Evolutionary conservation across 805 yeast species (phyloP).

Genomic region (Lipomyces spencermartinsiae): DNA sequence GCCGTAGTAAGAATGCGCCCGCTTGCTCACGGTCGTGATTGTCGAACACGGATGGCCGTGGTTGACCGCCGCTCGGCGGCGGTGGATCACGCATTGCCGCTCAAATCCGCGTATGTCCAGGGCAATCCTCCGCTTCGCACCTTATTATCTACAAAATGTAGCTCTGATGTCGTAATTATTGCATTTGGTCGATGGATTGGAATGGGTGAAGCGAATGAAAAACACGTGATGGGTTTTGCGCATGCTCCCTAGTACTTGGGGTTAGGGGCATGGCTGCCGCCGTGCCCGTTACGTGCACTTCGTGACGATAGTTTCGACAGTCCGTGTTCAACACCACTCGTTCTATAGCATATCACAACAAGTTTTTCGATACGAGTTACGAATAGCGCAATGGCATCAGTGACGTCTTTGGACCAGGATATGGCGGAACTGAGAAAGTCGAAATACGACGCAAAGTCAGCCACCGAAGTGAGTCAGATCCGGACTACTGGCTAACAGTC

Average conservation of each 20-base stretch:
- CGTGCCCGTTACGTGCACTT: neutral
- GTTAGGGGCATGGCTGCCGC: neutral
- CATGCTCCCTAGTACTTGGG: neutral
- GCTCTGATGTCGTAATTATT: neutral
- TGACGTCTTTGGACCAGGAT: constrained; percentile 70
- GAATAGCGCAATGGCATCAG: constrained; percentile 46
- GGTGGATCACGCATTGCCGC: constrained; percentile 2
- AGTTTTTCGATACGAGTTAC: neutral
- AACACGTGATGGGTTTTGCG: neutral
- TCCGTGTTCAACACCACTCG: too few relatives aligned
- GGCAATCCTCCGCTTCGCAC: neutral
- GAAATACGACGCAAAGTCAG: constrained; percentile 55
- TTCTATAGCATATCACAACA: too few relatives aligned
- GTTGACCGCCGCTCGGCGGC: neutral
- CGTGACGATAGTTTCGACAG: neutral
- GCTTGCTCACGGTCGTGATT: constrained; percentile 4
- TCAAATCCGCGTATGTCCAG: neutral
- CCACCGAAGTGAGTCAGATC: constrained; percentile 42
- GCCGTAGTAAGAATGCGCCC: constrained; percentile 14
- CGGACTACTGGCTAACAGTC: too few relatives aligned
- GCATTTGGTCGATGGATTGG: neutral
- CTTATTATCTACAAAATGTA: neutral
- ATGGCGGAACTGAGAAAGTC: constrained; percentile 55
- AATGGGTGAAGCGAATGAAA: neutral
- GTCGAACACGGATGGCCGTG: neutral